Conservation (phyloP, 768 basidiomycete species). For the Gloeostereum incarnatum region DNA sequence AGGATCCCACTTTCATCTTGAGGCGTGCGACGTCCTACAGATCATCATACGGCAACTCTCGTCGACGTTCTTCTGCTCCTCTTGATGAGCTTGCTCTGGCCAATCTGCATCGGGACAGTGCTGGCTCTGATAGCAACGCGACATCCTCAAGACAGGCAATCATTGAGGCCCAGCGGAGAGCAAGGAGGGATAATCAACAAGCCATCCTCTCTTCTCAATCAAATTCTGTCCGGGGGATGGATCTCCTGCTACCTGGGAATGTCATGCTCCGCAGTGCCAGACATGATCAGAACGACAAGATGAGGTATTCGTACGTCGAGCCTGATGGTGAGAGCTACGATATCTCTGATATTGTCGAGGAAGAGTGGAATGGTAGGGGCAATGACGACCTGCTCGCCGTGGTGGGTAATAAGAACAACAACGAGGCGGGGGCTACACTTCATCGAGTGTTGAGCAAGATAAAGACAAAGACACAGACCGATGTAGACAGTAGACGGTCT, state of each 20-base stretch:
- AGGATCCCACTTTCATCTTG: conserved; percentile 87
- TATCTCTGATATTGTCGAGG: conserved; percentile 88
- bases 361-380: conserved; percentile 64
- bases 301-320: conserved; percentile 92
- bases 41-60: conserved; percentile 55
- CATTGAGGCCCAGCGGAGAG: conserved; percentile 88
- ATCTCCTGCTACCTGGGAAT: conserved; percentile 79
- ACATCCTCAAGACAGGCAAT: conserved; percentile 74
- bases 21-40: conserved; percentile 76
- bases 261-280: conserved; percentile 80
- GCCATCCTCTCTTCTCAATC: conserved; percentile 74
- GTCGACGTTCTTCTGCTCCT: conserved; percentile 64
- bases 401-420: conserved; percentile 42
- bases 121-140: conserved; percentile 37
- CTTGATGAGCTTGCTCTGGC: conserved; percentile 79
- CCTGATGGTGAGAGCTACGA: conserved; percentile 87
- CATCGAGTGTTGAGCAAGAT: conserved; percentile 72
- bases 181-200: conserved; percentile 76
- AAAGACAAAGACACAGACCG: conserved; percentile 45
- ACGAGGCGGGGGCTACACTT: conserved; percentile 58
- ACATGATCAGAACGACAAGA: conserved; percentile 56
- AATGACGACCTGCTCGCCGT: conserved; percentile 54
- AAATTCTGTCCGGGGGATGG: conserved; percentile 82
- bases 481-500: conserved; percentile 11
- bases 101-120: conserved; percentile 59